A percentile compares a stretch with the other conserved stretches of the same genome.
phyloP scores from a whole-genome alignment of 169 alveolate species.

The Cryptosporidium parvum region DNA sequence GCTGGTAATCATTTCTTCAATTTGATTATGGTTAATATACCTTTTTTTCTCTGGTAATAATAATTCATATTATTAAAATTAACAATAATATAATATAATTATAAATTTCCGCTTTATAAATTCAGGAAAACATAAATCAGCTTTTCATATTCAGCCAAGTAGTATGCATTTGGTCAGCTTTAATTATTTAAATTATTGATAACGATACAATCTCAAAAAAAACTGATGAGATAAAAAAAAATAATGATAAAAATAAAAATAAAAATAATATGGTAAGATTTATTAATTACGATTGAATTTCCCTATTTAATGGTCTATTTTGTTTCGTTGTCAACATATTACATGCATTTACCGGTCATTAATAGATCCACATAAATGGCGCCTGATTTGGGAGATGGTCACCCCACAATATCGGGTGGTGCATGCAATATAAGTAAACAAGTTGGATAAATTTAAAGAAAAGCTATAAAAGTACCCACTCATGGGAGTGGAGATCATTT shows the following conservation, averaged over 20 bases:
- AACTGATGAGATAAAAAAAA: no score
- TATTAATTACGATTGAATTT: not conserved
- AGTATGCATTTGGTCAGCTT: not conserved
- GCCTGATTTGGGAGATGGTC: slow-evolving; percentile 2
- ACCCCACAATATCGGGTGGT: slow-evolving; percentile 17
- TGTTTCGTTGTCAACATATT: not conserved
- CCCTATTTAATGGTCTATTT: not conserved
- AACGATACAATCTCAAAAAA: not conserved
- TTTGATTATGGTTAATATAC: not conserved
- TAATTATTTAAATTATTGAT: not conserved
- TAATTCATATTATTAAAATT: not conserved
- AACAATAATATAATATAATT: not conserved
- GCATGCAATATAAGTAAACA: not conserved
- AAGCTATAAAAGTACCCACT: slow-evolving; percentile 25
- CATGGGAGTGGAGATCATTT: slow-evolving; percentile 24
- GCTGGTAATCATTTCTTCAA: slow-evolving; percentile 13
- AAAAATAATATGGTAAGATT: not conserved
- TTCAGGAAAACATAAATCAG: not conserved
- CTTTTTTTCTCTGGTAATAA: not conserved
- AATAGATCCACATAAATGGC: slow-evolving; percentile 70
- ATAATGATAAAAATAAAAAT: not conserved
- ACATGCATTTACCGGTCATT: slow-evolving; percentile 44
- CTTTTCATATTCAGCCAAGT: not conserved
- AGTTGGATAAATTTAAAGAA: not conserved
- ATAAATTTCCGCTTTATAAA: not conserved